phyloP scores from a whole-genome alignment of 139 green algal genomes.

The Mychonastes homosphaera region DNA sequence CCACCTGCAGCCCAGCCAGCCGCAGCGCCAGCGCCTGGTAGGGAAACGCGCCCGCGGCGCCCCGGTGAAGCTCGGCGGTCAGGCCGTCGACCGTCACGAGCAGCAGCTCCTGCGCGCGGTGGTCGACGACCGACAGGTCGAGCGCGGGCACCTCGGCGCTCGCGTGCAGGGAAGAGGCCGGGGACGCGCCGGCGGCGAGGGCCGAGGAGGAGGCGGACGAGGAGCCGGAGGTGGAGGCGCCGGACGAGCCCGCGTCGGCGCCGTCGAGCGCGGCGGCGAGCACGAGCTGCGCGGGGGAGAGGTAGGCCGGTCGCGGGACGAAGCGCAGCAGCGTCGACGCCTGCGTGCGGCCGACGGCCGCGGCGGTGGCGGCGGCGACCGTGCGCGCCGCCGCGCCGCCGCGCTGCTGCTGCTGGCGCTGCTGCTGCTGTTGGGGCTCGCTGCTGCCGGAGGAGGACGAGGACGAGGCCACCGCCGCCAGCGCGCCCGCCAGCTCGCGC shows the following conservation, averaged over 20 bases:
- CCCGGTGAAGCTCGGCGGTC: constrained; percentile 16
- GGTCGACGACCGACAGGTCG: constrained; percentile 67
- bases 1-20: constrained; percentile 45
- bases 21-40: constrained; percentile 9
- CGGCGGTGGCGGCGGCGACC: constrained; percentile 19
- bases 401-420: no score
- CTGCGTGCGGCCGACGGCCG: constrained; percentile 34
- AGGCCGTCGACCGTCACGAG: constrained; percentile 42
- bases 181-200: constrained; percentile 1
- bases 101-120: constrained; percentile 60
- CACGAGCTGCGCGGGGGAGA: constrained; percentile 10
- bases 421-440: no score
- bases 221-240: neutral
- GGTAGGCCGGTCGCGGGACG: constrained; percentile 16
- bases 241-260: constrained; percentile 8
- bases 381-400: no score
- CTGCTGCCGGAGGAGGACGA: no score
- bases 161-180: constrained; percentile 6
- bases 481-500: constrained; percentile 29
- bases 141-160: constrained; percentile 21
- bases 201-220: neutral
- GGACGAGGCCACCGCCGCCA: no score
- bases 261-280: constrained; percentile 8
- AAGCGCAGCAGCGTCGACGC: constrained; percentile 41
- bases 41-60: constrained; percentile 19